Percentiles rank a stretch among this genome's conserved stretches.
These are phyloP conservation scores for Ceratocystis cacaofunesta DNA, from an alignment of 2,329 filamentous ascomycete genomes.

Conservation along the genomic window DNA sequence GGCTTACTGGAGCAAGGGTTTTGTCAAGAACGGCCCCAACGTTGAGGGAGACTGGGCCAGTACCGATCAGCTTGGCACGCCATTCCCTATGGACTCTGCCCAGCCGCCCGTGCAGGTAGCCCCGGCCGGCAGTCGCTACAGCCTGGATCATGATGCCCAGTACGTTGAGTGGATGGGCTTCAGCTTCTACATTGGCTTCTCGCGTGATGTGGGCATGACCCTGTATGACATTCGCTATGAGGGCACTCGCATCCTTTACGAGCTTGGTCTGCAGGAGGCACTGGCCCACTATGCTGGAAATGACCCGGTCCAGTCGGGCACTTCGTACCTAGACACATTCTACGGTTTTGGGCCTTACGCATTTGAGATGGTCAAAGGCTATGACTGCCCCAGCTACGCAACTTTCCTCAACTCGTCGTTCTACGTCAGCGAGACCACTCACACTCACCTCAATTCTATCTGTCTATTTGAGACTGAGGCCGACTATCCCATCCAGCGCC, in stretches of 20 bases:
- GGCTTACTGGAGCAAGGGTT: conserved; percentile 27
- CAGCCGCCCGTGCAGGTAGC: conserved; percentile 27
- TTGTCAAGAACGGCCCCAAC: conserved; percentile 26
- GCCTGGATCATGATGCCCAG: conserved; percentile 29
- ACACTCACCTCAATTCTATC: conserved; percentile 24
- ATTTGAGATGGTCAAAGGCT: conserved; percentile 28
- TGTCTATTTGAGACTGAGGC: conserved; percentile 29
- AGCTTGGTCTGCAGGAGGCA: conserved; percentile 38
- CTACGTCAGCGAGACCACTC: conserved; percentile 23
- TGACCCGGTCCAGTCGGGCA: conserved; percentile 30
- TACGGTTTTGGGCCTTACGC: conserved; percentile 26
- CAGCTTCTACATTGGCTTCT: conserved; percentile 35
- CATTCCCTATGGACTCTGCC: conserved; percentile 25
- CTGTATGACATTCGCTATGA: conserved; percentile 37
- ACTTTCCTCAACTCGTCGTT: conserved; percentile 26
- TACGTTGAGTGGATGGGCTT: conserved; percentile 40
- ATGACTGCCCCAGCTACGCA: conserved; percentile 28
- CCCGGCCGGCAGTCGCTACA: conserved; percentile 28
- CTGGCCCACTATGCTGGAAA: conserved; percentile 37
- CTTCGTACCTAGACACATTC: conserved; percentile 30
- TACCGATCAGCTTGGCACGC: conserved; percentile 24
- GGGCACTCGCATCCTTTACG: conserved; percentile 36
- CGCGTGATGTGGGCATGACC: conserved; percentile 30
- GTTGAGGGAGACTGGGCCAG: conserved; percentile 25
- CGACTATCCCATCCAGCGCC: conserved; percentile 26